Evolutionary conservation across 805 yeast genomes (phyloP).

Genomic region (Metschnikowia corniflorae): DNA sequence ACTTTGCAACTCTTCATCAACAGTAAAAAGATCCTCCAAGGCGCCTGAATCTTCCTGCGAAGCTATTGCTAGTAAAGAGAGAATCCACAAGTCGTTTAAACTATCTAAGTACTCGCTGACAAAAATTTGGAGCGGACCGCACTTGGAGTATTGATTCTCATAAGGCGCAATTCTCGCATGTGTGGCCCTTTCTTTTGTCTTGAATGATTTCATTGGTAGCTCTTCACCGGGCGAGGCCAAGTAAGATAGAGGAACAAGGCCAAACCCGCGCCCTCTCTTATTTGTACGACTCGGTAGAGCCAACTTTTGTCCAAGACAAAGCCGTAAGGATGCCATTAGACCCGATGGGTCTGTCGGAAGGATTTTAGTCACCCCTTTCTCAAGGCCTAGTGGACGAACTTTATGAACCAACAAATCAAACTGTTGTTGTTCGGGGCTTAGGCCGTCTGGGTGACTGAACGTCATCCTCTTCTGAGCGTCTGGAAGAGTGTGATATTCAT

Average conservation of each 20-base stretch:
- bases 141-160: too few relatives aligned
- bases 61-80: constrained; percentile 11
- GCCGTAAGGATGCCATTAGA: constrained; percentile 42
- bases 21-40: constrained; percentile 5
- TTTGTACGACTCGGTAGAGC: constrained; percentile 34
- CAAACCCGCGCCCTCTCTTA: constrained; percentile 6
- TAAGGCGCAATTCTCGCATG: too few relatives aligned
- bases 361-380: constrained; percentile 2
- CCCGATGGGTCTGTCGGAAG: constrained; percentile 62
- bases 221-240: constrained; percentile 47
- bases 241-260: constrained; percentile 44
- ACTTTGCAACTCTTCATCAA: constrained; percentile 5
- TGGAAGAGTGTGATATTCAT: not conserved
- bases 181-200: too few relatives aligned
- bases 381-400: constrained; percentile 21
- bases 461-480: not conserved
- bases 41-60: constrained; percentile 3
- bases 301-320: constrained; percentile 43
- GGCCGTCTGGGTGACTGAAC: not conserved
- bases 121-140: too few relatives aligned
- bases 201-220: constrained; percentile 55
- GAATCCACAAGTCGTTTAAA: constrained; percentile 16
- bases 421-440: not conserved
- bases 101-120: constrained; percentile 14
- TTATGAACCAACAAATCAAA: constrained; percentile 57